Evolutionary conservation across 1,139 yeast genomes (phyloP).

Genomic region (Geotrichum bryndzae): DNA sequence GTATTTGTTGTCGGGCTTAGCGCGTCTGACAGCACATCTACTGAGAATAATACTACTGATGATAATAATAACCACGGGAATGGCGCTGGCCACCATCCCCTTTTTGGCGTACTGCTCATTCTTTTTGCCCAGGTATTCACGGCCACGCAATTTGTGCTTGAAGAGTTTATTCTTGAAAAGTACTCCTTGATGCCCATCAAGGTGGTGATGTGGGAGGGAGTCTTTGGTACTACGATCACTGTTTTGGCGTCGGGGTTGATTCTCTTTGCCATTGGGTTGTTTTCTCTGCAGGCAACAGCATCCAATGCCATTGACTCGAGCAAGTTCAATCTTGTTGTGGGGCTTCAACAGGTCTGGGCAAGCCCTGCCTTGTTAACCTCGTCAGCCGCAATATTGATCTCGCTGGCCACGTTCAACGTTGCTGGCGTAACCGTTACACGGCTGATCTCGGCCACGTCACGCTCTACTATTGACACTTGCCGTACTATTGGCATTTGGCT

Average conservation of each 20-base stretch:
- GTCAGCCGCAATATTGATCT: slow-evolving; percentile 61
- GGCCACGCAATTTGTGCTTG: slow-evolving; percentile 73
- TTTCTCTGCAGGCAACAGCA: not conserved
- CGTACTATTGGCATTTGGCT: slow-evolving; percentile 74
- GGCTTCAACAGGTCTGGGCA: slow-evolving; percentile 46
- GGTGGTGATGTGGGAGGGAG: slow-evolving; percentile 71
- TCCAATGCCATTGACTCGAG: slow-evolving; percentile 38
- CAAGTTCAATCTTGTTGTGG: slow-evolving; percentile 53
- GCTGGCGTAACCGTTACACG: slow-evolving; percentile 69
- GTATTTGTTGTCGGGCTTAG: slow-evolving; percentile 70
- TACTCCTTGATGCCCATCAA: slow-evolving; percentile 56
- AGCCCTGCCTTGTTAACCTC: slow-evolving; percentile 43
- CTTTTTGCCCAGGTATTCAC: slow-evolving; percentile 60
- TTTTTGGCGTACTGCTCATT: slow-evolving; percentile 55
- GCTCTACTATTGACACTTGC: slow-evolving; percentile 76
- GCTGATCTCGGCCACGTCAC: slow-evolving; percentile 63
- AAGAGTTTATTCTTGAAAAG: slow-evolving; percentile 58
- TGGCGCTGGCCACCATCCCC: slow-evolving; percentile 25
- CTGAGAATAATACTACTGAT: slow-evolving; percentile 15
- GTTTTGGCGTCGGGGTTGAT: slow-evolving; percentile 40
- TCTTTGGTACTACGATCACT: slow-evolving; percentile 53
- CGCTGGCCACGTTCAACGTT: slow-evolving; percentile 67
- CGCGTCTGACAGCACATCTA: slow-evolving; percentile 38
- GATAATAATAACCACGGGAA: not conserved
- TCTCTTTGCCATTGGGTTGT: slow-evolving; percentile 38